phyloP scores from a whole-genome alignment of 2,329 filamentous ascomycete genomes.

The Amylocarpus encephaloides region DNA sequence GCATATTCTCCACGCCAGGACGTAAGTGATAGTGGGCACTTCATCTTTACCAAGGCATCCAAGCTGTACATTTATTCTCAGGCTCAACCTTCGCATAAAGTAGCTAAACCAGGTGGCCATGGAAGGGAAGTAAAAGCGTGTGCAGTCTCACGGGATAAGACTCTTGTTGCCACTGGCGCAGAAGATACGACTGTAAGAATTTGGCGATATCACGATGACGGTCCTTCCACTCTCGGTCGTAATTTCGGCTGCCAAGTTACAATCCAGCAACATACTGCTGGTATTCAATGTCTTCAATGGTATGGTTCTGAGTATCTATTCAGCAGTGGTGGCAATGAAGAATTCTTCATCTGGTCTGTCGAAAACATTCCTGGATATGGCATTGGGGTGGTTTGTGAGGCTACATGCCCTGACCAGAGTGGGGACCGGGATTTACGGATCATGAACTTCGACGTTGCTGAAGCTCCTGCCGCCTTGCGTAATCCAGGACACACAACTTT shows the following conservation, averaged over 20 bases:
- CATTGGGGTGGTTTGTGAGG: slow-evolving; percentile 52
- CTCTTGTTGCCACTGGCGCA: slow-evolving; percentile 58
- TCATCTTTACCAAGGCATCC: slow-evolving; percentile 71
- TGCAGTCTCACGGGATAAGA: slow-evolving; percentile 37
- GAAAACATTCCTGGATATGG: slow-evolving; percentile 45
- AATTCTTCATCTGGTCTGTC: slow-evolving; percentile 77
- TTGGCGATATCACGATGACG: slow-evolving; percentile 42
- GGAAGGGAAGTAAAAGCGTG: slow-evolving; percentile 76
- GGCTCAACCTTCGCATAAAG: slow-evolving; percentile 35
- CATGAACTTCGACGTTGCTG: slow-evolving; percentile 63
- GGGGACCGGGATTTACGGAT: slow-evolving; percentile 65
- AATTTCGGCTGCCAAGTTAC: slow-evolving; percentile 48
- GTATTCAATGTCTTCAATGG: slow-evolving; percentile 69
- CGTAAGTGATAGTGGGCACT: slow-evolving; percentile 38
- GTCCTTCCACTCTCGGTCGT: slow-evolving; percentile 6
- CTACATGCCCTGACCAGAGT: slow-evolving; percentile 44
- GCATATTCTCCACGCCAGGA: slow-evolving; percentile 37
- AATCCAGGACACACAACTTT: slow-evolving; percentile 27
- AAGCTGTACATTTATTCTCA: slow-evolving; percentile 40
- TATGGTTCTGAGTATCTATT: slow-evolving; percentile 61
- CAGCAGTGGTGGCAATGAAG: slow-evolving; percentile 80
- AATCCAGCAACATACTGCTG: slow-evolving; percentile 72
- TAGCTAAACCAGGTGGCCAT: slow-evolving; percentile 66
- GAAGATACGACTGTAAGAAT: slow-evolving; percentile 73
- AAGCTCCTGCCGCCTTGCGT: slow-evolving; percentile 7